A percentile compares a stretch with the other conserved stretches of the same genome.
Conservation (phyloP, 192 early-diverging fungal genomes). For the Diversispora epigaea region DNA sequence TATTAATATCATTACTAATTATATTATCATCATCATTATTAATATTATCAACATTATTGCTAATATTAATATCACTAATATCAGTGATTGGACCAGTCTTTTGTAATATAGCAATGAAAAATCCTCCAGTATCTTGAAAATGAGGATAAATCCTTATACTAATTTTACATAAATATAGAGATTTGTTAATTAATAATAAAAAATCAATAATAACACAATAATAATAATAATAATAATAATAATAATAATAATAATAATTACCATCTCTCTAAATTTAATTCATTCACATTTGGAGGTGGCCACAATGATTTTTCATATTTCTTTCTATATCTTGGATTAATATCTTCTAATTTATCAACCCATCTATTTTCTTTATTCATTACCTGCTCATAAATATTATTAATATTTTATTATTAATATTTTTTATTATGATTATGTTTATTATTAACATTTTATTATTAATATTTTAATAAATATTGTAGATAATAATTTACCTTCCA, state of each 20-base stretch:
- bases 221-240: neutral
- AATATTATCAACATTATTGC: slow-evolving; percentile 40
- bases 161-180: neutral
- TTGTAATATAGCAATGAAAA: slow-evolving; percentile 96
- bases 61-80: slow-evolving; percentile 56
- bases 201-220: neutral
- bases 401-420: slow-evolving; percentile 2
- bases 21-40: slow-evolving; percentile 20
- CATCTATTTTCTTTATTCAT: slow-evolving; percentile 69
- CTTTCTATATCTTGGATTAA: slow-evolving; percentile 39
- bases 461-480: too few relatives aligned
- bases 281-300: slow-evolving; percentile 59
- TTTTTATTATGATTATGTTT: too few relatives aligned
- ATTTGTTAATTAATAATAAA: neutral
- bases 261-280: slow-evolving; percentile 69
- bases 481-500: slow-evolving; percentile 75
- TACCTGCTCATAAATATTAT: slow-evolving; percentile 37
- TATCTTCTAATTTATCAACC: slow-evolving; percentile 52
- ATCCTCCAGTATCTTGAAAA: slow-evolving; percentile 95
- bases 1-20: slow-evolving; percentile 23
- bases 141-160: slow-evolving; percentile 91
- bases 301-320: slow-evolving; percentile 61
- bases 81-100: slow-evolving; percentile 68
- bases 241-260: slow-evolving; percentile 21
- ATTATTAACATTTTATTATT: too few relatives aligned